Percentiles rank a stretch among this genome's conserved stretches.
Evolutionary conservation across 768 basidiomycete genomes (phyloP).

Genomic region (Pleurotus pulmonarius): DNA sequence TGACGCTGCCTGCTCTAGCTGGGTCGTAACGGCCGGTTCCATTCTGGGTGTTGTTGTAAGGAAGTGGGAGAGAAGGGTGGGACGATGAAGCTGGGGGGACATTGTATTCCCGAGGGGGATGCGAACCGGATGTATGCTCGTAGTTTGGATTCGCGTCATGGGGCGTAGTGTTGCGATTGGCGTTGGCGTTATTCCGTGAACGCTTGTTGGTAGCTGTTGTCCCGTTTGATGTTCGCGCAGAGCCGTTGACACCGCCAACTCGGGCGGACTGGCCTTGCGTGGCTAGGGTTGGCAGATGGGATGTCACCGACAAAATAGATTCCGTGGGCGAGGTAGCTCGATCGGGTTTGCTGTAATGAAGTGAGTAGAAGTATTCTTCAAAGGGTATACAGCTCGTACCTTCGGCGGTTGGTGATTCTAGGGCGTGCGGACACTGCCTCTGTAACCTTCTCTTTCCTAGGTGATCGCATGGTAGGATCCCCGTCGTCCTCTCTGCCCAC

Average conservation of each 20-base stretch:
- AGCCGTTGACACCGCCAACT: slow-evolving; percentile 23
- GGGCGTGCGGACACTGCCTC: slow-evolving; percentile 41
- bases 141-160: slow-evolving; percentile 30
- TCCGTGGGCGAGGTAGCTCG: slow-evolving; percentile 70
- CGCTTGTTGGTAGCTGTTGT: slow-evolving; percentile 36
- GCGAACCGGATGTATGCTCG: slow-evolving; percentile 16
- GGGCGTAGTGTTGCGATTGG: slow-evolving; percentile 31
- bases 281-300: slow-evolving; percentile 46
- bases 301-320: slow-evolving; percentile 69
- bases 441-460: slow-evolving; percentile 54
- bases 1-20: background rate
- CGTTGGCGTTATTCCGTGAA: slow-evolving; percentile 30
- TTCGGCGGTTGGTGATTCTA: slow-evolving; percentile 57
- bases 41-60: slow-evolving; percentile 20
- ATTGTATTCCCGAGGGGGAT: slow-evolving; percentile 33
- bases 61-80: slow-evolving; percentile 54
- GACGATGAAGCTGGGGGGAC: slow-evolving; percentile 46
- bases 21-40: slow-evolving; percentile 26
- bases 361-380: slow-evolving; percentile 6
- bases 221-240: slow-evolving; percentile 24
- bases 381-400: slow-evolving; percentile 35
- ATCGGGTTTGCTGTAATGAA: slow-evolving; percentile 43
- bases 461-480: slow-evolving; percentile 49
- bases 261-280: slow-evolving; percentile 16
- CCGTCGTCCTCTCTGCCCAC: slow-evolving; percentile 59